Percentiles rank a stretch among this genome's conserved stretches.
phyloP scores from a whole-genome alignment of 1,284 basidiomycete species.

The Cutaneotrichosporon mucoides region DNA sequence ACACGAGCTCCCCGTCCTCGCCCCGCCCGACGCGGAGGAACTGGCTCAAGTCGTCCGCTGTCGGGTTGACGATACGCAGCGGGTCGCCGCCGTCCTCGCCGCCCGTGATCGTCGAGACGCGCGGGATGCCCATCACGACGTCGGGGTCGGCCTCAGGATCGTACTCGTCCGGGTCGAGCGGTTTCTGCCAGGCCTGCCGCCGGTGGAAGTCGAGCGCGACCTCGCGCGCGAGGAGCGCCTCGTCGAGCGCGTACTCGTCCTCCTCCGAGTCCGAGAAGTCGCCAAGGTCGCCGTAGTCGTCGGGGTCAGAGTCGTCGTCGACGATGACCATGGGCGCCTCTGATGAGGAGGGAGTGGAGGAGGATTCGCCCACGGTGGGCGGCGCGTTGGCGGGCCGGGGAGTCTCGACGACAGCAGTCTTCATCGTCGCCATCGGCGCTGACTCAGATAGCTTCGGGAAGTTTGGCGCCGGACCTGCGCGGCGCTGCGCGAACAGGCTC shows the following conservation, averaged over 20 bases:
- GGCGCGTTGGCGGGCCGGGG: background rate
- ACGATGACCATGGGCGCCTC: slow-evolving; percentile 3
- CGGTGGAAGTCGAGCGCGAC: slow-evolving; percentile 43
- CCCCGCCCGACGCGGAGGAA: slow-evolving; percentile 43
- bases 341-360: background rate
- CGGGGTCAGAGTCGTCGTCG: slow-evolving; percentile 25
- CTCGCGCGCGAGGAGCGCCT: slow-evolving; percentile 41
- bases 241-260: slow-evolving; percentile 45
- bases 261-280: slow-evolving; percentile 38
- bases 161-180: slow-evolving; percentile 26
- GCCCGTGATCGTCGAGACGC: slow-evolving; percentile 20
- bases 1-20: slow-evolving; percentile 47
- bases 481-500: slow-evolving; percentile 34
- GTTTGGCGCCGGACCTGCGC: slow-evolving; percentile 2
- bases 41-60: slow-evolving; percentile 37
- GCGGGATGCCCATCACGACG: slow-evolving; percentile 40
- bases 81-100: slow-evolving; percentile 16
- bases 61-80: slow-evolving; percentile 40
- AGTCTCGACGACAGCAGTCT: slow-evolving; percentile 31
- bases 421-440: slow-evolving; percentile 31
- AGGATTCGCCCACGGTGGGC: background rate
- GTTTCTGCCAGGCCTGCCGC: slow-evolving; percentile 26
- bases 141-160: slow-evolving; percentile 17
- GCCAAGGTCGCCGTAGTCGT: slow-evolving; percentile 34
- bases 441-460: slow-evolving; percentile 25